Percentiles rank a stretch among this genome's conserved stretches.
These are phyloP conservation scores for Fusarium palustre DNA, from an alignment of 2,329 filamentous ascomycete genomes.

Conservation along the genomic window DNA sequence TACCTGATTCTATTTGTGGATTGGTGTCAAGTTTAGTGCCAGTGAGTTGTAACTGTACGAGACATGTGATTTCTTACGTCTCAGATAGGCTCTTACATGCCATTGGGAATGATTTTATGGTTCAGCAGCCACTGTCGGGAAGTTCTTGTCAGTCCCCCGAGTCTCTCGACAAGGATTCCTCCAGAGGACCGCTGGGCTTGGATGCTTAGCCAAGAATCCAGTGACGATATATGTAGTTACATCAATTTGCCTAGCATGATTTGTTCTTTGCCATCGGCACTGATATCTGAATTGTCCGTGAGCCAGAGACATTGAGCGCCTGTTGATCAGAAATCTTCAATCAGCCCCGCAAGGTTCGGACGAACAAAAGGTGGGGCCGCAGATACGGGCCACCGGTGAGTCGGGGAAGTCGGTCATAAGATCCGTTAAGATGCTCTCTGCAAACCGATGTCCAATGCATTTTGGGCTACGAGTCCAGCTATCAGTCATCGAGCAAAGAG, in stretches of 20 bases:
- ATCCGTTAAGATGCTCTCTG: background rate
- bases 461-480: background rate
- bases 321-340: background rate
- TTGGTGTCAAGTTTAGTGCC: constrained; percentile 6
- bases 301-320: constrained; percentile 9
- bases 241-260: background rate
- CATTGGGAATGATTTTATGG: constrained; percentile 12
- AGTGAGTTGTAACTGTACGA: constrained; percentile 9
- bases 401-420: constrained; percentile 7
- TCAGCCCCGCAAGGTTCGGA: constrained; percentile 6
- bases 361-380: constrained; percentile 11
- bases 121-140: constrained; percentile 12
- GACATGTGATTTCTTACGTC: constrained; percentile 28
- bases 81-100: constrained; percentile 19
- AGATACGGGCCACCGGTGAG: constrained; percentile 7
- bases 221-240: constrained; percentile 10
- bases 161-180: background rate
- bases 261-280: background rate
- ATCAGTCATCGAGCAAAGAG: background rate
- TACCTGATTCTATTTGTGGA: constrained; percentile 35
- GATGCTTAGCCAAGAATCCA: background rate
- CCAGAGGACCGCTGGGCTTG: constrained; percentile 3
- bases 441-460: background rate
- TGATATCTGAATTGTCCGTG: background rate
- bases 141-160: background rate